Evolutionary conservation across 108 stramenopile species (phyloP).

Genomic region (Conticribra weissflogii): DNA sequence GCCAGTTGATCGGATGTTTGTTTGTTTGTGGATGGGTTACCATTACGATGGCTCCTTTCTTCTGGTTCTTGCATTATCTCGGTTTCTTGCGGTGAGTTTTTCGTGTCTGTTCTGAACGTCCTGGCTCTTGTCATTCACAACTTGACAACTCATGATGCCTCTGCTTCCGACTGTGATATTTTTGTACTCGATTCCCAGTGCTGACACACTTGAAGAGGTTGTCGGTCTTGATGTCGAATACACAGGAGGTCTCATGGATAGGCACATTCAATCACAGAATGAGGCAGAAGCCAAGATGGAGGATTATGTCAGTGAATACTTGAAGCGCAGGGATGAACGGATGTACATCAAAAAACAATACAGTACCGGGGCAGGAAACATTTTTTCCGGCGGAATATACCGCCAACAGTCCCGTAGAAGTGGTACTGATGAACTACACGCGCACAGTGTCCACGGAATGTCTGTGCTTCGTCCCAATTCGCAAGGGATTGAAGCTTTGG

Average conservation of each 20-base stretch:
- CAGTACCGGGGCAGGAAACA: too few species aligned
- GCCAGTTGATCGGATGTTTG: constrained; percentile 68
- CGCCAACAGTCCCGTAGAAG: too few species aligned
- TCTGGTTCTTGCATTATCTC: constrained; percentile 67
- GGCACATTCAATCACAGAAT: constrained; percentile 12
- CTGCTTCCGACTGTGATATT: too few species aligned
- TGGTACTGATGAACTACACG: too few species aligned
- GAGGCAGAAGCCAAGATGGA: constrained; percentile 19
- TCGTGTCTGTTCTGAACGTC: too few species aligned
- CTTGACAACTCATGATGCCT: too few species aligned
- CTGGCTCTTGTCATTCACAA: too few species aligned
- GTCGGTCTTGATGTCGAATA: constrained; percentile 76
- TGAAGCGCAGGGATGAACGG: constrained; percentile 25
- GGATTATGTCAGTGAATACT: constrained; percentile 31
- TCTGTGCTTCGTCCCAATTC: too few species aligned
- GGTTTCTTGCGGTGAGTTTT: constrained; percentile 68
- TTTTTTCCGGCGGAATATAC: too few species aligned
- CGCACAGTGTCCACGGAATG: too few species aligned
- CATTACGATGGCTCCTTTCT: constrained; percentile 68
- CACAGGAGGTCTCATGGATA: constrained; percentile 45
- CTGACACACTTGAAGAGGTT: constrained; percentile 75
- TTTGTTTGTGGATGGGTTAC: constrained; percentile 78
- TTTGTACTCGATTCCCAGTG: too few species aligned
- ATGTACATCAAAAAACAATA: constrained; percentile 7
- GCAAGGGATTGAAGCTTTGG: too few species aligned